Percentiles rank a stretch among this genome's conserved stretches.
phyloP scores from a whole-genome alignment of 352 stramenopile genomes.

The Phytopythium boreale region DNA sequence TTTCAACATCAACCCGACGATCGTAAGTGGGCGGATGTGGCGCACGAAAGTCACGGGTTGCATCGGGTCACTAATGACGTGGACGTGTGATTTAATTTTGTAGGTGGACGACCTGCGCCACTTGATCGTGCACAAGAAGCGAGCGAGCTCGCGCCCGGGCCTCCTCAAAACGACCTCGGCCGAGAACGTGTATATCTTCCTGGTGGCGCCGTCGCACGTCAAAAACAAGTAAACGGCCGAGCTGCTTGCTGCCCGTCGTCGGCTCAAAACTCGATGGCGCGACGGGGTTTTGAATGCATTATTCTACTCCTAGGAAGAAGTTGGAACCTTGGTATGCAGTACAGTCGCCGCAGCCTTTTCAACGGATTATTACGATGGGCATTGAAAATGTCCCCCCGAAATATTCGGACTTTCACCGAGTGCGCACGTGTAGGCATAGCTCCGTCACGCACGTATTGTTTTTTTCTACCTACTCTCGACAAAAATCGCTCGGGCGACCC shows the following conservation, averaged over 20 bases:
- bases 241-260: neutral
- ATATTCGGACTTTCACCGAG: too few species aligned
- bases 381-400: too few species aligned
- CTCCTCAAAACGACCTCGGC: conserved; percentile 54
- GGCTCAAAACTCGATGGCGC: too few species aligned
- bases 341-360: too few species aligned
- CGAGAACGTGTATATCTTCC: conserved; percentile 76
- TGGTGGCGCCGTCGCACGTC: conserved; percentile 61
- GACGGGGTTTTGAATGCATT: too few species aligned
- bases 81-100: neutral
- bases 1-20: conserved; percentile 84
- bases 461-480: too few species aligned
- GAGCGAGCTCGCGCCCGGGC: conserved; percentile 41
- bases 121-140: conserved; percentile 57
- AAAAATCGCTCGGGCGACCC: too few species aligned
- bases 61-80: neutral
- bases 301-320: too few species aligned
- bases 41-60: neutral
- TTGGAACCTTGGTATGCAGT: too few species aligned
- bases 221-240: conserved; percentile 47
- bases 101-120: conserved; percentile 65
- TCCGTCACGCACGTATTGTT: too few species aligned
- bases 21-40: conserved; percentile 32
- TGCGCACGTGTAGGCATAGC: too few species aligned
- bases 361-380: too few species aligned